Conservation (phyloP, 352 stramenopile species). For the Albugo laibachii region DNA sequence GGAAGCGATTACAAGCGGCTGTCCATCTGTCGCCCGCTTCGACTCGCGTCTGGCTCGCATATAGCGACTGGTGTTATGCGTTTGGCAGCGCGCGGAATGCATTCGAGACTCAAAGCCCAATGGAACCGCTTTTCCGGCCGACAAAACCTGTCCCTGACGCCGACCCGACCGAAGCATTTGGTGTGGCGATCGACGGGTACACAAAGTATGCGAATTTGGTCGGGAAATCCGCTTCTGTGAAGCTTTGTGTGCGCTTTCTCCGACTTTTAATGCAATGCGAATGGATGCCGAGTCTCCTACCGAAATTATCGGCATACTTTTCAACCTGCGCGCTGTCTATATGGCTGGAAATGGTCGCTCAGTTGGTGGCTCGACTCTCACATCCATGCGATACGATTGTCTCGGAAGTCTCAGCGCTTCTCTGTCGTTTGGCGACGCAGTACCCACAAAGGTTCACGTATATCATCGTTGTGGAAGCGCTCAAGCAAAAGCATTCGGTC, state of each 20-base stretch:
- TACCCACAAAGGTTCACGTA: conserved; percentile 55
- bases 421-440: conserved; percentile 37
- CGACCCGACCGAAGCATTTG: no score
- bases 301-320: conserved; percentile 23
- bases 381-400: conserved; percentile 34
- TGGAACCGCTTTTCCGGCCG: no score
- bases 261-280: conserved; percentile 42
- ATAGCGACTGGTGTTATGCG: conserved; percentile 55
- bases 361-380: conserved; percentile 40
- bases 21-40: conserved; percentile 16
- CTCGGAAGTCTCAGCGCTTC: conserved; percentile 25
- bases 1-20: conserved; percentile 8
- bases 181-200: no score
- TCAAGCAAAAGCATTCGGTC: neutral
- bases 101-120: no score
- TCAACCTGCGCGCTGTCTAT: conserved; percentile 22
- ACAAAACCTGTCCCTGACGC: no score
- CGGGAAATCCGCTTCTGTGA: conserved; percentile 4
- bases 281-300: conserved; percentile 18
- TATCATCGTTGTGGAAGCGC: conserved; percentile 41
- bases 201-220: no score
- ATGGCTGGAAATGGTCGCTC: conserved; percentile 48
- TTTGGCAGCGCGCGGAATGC: conserved; percentile 5
- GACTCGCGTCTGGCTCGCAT: conserved; percentile 29
- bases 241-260: conserved; percentile 39